Percentiles rank a stretch among this genome's conserved stretches.
Conservation (phyloP, 352 stramenopile species). For the Phytophthora nicotianae region DNA sequence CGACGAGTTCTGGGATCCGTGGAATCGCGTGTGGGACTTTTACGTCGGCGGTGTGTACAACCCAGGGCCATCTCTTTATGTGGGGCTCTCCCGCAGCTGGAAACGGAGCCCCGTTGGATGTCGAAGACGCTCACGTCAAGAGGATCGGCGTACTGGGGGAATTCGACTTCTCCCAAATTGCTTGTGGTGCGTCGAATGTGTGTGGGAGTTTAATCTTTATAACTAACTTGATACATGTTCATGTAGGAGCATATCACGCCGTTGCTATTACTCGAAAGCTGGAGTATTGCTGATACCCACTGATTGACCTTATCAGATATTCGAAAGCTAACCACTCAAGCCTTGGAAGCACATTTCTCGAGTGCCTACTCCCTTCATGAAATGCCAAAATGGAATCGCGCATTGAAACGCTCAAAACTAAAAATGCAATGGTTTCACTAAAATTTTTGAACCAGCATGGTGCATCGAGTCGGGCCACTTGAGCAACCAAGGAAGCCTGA, state of each 20-base stretch:
- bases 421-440: too few species aligned
- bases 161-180: constrained; percentile 57
- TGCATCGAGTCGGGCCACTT: neutral
- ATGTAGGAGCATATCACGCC: constrained; percentile 63
- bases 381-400: too few species aligned
- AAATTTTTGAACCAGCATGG: neutral
- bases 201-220: constrained; percentile 1
- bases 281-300: constrained; percentile 55
- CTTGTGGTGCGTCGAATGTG: constrained; percentile 51
- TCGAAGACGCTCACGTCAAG: constrained; percentile 58
- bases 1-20: constrained; percentile 35
- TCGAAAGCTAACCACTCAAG: too few species aligned
- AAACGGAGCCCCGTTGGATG: constrained; percentile 60
- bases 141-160: constrained; percentile 46
- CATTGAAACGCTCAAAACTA: too few species aligned
- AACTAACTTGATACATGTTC: constrained; percentile 11
- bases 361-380: too few species aligned
- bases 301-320: too few species aligned
- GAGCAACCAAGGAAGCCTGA: neutral
- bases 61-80: constrained; percentile 63
- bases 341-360: too few species aligned
- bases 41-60: constrained; percentile 57
- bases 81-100: constrained; percentile 78
- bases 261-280: constrained; percentile 60
- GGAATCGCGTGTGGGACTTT: constrained; percentile 69